Evolutionary conservation across 257 asterid genomes (phyloP).

Genomic region (Lavandula angustifolia): DNA sequence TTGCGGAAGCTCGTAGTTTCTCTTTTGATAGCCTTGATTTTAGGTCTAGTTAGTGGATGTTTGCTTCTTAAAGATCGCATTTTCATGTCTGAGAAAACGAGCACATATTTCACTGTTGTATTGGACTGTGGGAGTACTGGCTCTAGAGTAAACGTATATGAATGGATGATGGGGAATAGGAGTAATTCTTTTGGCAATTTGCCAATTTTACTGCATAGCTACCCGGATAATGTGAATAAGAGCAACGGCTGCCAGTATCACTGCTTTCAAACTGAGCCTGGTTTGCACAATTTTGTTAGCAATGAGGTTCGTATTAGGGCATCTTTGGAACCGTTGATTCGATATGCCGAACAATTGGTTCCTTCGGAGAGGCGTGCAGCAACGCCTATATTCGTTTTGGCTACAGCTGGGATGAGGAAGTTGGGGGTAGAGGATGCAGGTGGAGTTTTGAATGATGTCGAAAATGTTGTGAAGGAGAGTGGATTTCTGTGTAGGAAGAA

Average conservation of each 20-base stretch:
- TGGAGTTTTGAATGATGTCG: constrained; percentile 46
- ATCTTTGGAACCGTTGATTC: constrained; percentile 68
- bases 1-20: constrained; percentile 37
- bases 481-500: constrained; percentile 48
- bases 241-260: constrained; percentile 65
- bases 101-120: constrained; percentile 61
- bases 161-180: constrained; percentile 49
- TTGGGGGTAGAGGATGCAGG: constrained; percentile 42
- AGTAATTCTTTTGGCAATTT: constrained; percentile 38
- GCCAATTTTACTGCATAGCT: constrained; percentile 60
- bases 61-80: constrained; percentile 31
- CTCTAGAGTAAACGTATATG: constrained; percentile 69
- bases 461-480: constrained; percentile 50
- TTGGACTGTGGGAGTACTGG: constrained; percentile 94
- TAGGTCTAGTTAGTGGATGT: constrained; percentile 41
- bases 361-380: constrained; percentile 46
- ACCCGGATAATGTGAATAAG: constrained; percentile 50
- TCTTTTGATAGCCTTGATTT: constrained; percentile 36
- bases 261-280: constrained; percentile 79
- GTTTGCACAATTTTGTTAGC: constrained; percentile 68
- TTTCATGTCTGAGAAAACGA: constrained; percentile 26
- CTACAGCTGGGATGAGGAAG: constrained; percentile 89
- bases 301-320: constrained; percentile 49
- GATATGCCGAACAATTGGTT: constrained; percentile 62
- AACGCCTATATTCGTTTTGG: constrained; percentile 68